Percentiles rank a stretch among this genome's conserved stretches.
phyloP scores from a whole-genome alignment of 2,329 filamentous ascomycete genomes.

The Fusarium paranaense region DNA sequence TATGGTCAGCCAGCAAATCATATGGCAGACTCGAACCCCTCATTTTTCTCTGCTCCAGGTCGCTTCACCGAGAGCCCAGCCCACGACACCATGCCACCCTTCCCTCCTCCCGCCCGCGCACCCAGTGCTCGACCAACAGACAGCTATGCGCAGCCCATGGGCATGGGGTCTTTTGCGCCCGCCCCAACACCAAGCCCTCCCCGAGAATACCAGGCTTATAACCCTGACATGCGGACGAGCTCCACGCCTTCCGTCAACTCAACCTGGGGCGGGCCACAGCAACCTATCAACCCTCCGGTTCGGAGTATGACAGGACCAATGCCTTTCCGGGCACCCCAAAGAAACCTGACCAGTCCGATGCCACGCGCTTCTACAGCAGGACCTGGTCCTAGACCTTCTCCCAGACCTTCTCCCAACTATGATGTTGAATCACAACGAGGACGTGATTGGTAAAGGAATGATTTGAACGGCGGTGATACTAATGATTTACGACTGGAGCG shows the following conservation, averaged over 20 bases:
- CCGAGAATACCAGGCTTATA: constrained; percentile 46
- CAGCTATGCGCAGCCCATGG: constrained; percentile 42
- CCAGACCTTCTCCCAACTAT: constrained; percentile 49
- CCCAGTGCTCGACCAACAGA: constrained; percentile 48
- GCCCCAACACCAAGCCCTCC: constrained; percentile 9
- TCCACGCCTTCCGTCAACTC: constrained; percentile 48
- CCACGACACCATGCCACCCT: constrained; percentile 45
- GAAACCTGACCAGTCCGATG: constrained; percentile 60
- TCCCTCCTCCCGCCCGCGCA: constrained; percentile 49
- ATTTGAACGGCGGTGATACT: constrained; percentile 12
- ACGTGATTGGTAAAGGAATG: constrained; percentile 39
- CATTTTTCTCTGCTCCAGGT: constrained; percentile 24
- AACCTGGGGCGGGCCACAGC: constrained; percentile 37
- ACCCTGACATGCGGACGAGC: constrained; percentile 48
- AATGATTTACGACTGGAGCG: constrained; percentile 32
- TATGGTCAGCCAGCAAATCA: constrained; percentile 41
- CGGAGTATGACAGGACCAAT: constrained; percentile 57
- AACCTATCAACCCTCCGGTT: constrained; percentile 42
- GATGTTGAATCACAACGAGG: constrained; percentile 51
- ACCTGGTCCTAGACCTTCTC: constrained; percentile 41
- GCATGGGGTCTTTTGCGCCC: constrained; percentile 11
- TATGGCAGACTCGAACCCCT: constrained; percentile 9
- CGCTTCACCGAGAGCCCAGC: constrained; percentile 48
- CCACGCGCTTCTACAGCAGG: constrained; percentile 43
- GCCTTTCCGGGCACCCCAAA: constrained; percentile 51